Evolutionary conservation across 306 rosid genomes (phyloP), one percentile per base, ranked within the genome.

Genomic region (Rosa rugosa): DNA sequence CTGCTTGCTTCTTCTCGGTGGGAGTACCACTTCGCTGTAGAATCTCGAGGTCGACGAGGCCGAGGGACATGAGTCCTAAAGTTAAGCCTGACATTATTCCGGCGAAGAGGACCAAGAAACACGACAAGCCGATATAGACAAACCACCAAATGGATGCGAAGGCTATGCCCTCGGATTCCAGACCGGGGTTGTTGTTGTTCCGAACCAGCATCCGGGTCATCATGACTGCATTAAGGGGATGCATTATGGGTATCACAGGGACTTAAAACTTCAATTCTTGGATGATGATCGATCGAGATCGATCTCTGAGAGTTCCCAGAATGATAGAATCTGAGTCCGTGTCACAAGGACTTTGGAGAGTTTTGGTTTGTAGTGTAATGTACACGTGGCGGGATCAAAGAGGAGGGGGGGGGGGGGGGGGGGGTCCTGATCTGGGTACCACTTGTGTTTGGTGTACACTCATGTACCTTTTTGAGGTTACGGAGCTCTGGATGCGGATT

Each of bases 61-160:
- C 87, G 13, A 95, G 97, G 64, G 99, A 95, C 99, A 95, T 95
- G 83, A 95, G 96, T 10, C 99, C 99, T 16, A 95, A 90, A 50
- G 99, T 95, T 67, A 95, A 66, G 20, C 99, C 99, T 11, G 99
- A 93, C 99, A 95, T 93, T n/a, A 95, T 90, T 23, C 99, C 99
- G 6, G 99, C 99, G 74, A 95, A 95, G 77, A 91, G 80, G 63
- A 95, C 97, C 0, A 95, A 78, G 49, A 85, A 69, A 45, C 87
- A 79, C 11, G 97, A 95, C 77, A 91, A 65, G 2, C 96, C 99
- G 18, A 90, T 96, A 51, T 95, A 92, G 44, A 85, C 16, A 82
- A 85, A 87, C 98, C 98, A 95, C 92, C 86, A 82, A 4, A 73
- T 75, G 23, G 97, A 85, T 67, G 94, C 97, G 45, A 93, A 85